These are phyloP conservation scores for Coccomyxa sp. DNA, from an alignment of 139 green algal genomes.

Conservation along the genomic window DNA sequence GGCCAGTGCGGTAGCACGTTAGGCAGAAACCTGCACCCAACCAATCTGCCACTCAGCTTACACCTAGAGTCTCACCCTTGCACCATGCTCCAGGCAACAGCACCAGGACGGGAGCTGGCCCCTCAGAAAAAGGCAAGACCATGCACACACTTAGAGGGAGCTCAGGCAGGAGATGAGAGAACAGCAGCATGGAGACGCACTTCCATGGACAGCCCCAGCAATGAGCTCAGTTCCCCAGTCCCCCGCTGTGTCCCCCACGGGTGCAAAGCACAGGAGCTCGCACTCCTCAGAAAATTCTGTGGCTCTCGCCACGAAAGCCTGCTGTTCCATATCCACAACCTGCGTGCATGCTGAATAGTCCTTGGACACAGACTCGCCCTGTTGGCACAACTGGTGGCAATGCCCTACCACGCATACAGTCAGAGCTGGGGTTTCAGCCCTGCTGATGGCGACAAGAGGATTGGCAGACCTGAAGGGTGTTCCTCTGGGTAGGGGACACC, in stretches of 20 bases:
- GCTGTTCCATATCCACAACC: neutral
- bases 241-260: neutral
- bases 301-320: neutral
- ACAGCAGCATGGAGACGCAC: neutral
- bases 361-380: too few species aligned
- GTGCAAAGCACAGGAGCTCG: neutral
- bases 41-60: neutral
- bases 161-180: neutral
- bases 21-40: neutral
- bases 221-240: neutral
- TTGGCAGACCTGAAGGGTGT: neutral
- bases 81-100: too few species aligned
- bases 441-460: too few species aligned
- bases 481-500: neutral
- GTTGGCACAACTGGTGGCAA: too few species aligned
- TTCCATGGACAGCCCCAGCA: constrained; percentile 3
- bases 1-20: neutral
- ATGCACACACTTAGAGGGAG: too few species aligned
- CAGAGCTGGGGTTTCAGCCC: too few species aligned
- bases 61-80: too few species aligned
- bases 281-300: neutral
- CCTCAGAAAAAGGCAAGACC: too few species aligned
- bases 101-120: too few species aligned
- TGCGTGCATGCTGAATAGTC: too few species aligned
- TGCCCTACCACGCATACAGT: too few species aligned